phyloP scores from a whole-genome alignment of 1,139 yeast species.

The Protomyces macrosporus region DNA sequence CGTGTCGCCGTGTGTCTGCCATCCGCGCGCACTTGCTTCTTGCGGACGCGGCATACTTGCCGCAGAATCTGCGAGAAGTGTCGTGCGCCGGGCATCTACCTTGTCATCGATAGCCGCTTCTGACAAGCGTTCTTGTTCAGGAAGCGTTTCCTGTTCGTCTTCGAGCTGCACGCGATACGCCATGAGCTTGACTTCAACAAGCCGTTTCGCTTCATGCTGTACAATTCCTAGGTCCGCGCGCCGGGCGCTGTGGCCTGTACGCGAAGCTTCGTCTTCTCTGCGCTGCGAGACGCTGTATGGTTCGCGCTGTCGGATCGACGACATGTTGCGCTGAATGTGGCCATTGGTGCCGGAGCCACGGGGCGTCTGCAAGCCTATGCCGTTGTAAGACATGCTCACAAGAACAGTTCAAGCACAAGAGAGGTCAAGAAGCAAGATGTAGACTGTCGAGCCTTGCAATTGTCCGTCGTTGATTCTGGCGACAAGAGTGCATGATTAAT shows the following conservation, averaged over 20 bases:
- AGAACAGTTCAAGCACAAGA: not conserved
- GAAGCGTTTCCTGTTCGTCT: constrained; percentile 2
- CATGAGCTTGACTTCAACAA: constrained; percentile 47
- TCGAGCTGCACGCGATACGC: constrained; percentile 2
- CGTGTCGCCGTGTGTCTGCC: constrained; percentile 25
- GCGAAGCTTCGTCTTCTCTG: constrained; percentile 32
- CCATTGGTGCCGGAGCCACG: constrained; percentile 76
- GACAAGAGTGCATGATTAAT: too few species aligned
- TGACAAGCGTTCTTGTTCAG: not conserved
- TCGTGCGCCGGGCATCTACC: not conserved
- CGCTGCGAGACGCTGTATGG: constrained; percentile 38
- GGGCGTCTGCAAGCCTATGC: constrained; percentile 59
- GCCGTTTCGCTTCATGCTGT: constrained; percentile 48
- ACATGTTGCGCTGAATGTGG: constrained; percentile 51
- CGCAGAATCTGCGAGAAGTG: not conserved
- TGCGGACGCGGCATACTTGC: not conserved
- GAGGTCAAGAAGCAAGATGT: too few species aligned
- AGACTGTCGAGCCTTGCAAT: too few species aligned
- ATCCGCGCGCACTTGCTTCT: not conserved
- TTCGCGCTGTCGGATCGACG: constrained; percentile 37
- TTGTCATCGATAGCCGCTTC: not conserved
- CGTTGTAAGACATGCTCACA: constrained; percentile 44
- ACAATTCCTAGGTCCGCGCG: constrained; percentile 42
- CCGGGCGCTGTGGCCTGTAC: constrained; percentile 30
- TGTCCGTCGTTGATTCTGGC: too few species aligned